Base-by-base conservation (phyloP, 1,284 basidiomycete species). In the Leccinum olivaceoglutinosum region DNA sequence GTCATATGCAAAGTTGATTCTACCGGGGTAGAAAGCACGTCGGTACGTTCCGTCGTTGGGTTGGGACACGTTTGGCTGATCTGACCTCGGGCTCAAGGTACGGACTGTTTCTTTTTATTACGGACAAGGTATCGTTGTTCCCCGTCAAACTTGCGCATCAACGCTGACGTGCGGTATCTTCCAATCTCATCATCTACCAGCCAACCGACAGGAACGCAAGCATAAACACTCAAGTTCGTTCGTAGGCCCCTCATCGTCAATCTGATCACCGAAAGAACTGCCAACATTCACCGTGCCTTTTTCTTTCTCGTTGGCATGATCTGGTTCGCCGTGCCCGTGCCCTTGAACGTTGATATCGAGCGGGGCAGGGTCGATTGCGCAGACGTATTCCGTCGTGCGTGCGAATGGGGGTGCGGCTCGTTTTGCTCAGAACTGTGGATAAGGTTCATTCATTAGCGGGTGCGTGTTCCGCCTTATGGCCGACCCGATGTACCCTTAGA, bases 271-370 rank as follows among this genome's bases (percentile, higher is more conserved):
- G 93, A 96, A 71, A 75, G 80, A 56, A 94, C 92, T 0, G 93
- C 93, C 2, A 92, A 96, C 74, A 94, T 96, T 63, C 88, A 94
- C 18, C 90, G 90, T 66, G 88, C 89, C 2, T 97, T 97, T 75
- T 86, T 93, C 73, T 94, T 97, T 79, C 83, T 97, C 18, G 80
- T 92, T 2, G 68, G 80, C 58, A 91, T 96, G 87, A 80, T 97
- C 11, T 87, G 90, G 80, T 66, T 85, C 0, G 90, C 93, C 0
- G 77, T 96, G 5, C 94, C 94, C 0, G 77, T 96, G 0, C 80
- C 97, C 16, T 69, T 80, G 66, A 78, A 78, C 39, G 90, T 96
- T 4, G 81, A 93, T 70, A 81, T 93, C 6, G 84, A 85, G 57
- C 72, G 72, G 39, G 93, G 94, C 0, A 77, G 85, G 66, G 77